Percentiles rank a stretch among this genome's conserved stretches.
Conservation (phyloP, 345 rosid genomes). For the Camelina hispida region DNA sequence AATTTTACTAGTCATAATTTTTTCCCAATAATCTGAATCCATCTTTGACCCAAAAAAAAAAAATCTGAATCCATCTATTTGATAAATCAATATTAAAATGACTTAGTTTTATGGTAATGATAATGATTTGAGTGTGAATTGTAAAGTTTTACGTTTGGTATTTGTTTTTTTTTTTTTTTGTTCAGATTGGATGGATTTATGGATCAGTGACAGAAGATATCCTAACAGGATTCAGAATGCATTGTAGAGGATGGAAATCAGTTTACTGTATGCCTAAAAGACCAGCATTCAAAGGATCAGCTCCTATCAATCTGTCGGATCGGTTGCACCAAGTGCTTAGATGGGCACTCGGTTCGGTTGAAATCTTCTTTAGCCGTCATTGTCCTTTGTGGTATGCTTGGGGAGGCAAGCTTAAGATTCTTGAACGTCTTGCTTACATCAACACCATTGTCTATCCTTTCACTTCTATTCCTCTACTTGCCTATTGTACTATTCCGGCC, state of each 20-base stretch:
- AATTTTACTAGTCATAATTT: too few species aligned
- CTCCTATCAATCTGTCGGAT: slow-evolving; percentile 94
- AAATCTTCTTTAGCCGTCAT: slow-evolving; percentile 92
- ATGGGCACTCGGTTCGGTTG: slow-evolving; percentile 97
- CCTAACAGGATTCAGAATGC: slow-evolving; percentile 92
- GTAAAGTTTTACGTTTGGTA: neutral
- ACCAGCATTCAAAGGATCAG: slow-evolving; percentile 94
- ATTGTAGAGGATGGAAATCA: slow-evolving; percentile 97
- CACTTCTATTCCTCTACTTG: slow-evolving; percentile 92
- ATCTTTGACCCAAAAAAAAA: too few species aligned
- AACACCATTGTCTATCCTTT: slow-evolving; percentile 96
- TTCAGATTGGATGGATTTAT: slow-evolving; percentile 95
- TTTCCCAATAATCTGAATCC: too few species aligned
- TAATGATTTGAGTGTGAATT: neutral
- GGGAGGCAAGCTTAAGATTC: slow-evolving; percentile 91
- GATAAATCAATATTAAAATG: too few species aligned
- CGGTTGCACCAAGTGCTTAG: slow-evolving; percentile 92
- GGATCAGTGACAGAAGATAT: slow-evolving; percentile 95
- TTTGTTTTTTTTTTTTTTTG: neutral
- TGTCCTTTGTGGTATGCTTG: slow-evolving; percentile 96
- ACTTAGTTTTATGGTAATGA: too few species aligned
- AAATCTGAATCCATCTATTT: too few species aligned
- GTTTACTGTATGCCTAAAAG: slow-evolving; percentile 83
- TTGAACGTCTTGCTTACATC: slow-evolving; percentile 85
- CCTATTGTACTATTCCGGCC: slow-evolving; percentile 92